Base-by-base conservation (phyloP, 306 rosid species). In the Argentina anserina region DNA sequence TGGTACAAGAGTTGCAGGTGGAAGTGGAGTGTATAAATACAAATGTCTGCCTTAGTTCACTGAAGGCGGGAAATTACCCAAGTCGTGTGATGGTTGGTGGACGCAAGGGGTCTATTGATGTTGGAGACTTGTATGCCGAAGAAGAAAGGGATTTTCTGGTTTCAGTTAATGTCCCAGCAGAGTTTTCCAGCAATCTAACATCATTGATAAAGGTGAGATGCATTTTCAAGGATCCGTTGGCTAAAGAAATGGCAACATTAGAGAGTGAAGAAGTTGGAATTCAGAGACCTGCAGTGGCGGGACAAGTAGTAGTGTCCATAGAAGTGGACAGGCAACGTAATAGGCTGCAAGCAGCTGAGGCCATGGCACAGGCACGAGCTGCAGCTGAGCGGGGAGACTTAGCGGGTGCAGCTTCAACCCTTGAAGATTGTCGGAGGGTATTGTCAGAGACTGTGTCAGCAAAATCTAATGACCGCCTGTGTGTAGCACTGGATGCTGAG, bases 91-190 rank as follows among this genome's bases (percentile, higher is more conserved):
- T 78, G 85, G 88, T 69, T 41, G 88, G 84, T 75, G 89, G 89
- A 14, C 86, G 82, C 66, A 80, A 65, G 21, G 97, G 97, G 28
- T 78, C 65, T 45, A 86, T 94, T 59, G 92, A 91, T 25, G 89
- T 94, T 6, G 99, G 99, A 33, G 95, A 91, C 82, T 64, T 94
- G 80, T 94, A 94, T 80, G 97, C 99, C 0, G 99, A 94, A 65
- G 99, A 94, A 77, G 99, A 91, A 83, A 86, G 99, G 80, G 97
- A 94, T 79, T 94, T 94, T 81, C 89, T 94, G 42, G 96, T 89
- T 73, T 91, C 95, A 3, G 74, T 88, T 68, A 79, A 83, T 80
- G 87, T 94, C 65, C 99, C 99, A 0, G 73, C 87, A 33, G 86
- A 88, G 67, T 71, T 83, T 25, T 62, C 60, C 10, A 77, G 81